These are phyloP conservation scores for Dryadomyces quercivorus DNA, from an alignment of 2,329 filamentous ascomycete species.

Conservation along the genomic window DNA sequence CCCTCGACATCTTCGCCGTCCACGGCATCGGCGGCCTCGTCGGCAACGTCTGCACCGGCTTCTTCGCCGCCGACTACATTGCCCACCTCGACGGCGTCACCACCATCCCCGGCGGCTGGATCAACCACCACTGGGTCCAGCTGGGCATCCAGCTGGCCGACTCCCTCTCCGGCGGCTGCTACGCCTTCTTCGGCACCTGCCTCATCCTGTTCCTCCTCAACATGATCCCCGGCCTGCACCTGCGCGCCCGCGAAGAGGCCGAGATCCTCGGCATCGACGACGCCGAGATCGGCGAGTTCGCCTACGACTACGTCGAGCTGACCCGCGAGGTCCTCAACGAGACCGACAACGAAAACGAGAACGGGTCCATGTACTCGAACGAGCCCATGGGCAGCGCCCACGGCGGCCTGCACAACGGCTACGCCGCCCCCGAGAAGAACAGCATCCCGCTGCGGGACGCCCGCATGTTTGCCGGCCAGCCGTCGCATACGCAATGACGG, in stretches of 20 bases:
- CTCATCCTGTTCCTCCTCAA: constrained; percentile 73
- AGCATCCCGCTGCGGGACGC: constrained; percentile 35
- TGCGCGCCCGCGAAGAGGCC: constrained; percentile 64
- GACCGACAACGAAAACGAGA: constrained; percentile 10
- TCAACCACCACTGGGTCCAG: constrained; percentile 76
- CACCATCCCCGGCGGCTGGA: constrained; percentile 62
- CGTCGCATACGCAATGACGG: constrained; percentile 12
- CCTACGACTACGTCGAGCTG: constrained; percentile 88
- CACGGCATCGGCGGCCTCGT: constrained; percentile 68
- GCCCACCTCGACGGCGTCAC: constrained; percentile 63
- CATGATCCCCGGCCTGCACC: constrained; percentile 60
- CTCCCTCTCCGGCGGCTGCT: constrained; percentile 60
- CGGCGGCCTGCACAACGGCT: background rate
- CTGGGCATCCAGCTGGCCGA: constrained; percentile 76
- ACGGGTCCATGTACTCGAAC: constrained; percentile 18
- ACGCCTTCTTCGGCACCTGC: constrained; percentile 68
- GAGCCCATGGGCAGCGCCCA: background rate
- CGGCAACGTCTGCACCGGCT: constrained; percentile 65
- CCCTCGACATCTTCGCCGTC: constrained; percentile 79
- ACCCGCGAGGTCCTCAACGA: constrained; percentile 35
- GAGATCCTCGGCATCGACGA: constrained; percentile 82
- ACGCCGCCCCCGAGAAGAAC: constrained; percentile 25
- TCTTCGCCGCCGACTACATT: constrained; percentile 79
- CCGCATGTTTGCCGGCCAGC: constrained; percentile 24
- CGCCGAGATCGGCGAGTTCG: constrained; percentile 84